Base-by-base conservation (phyloP, 441 rosid genomes). In the Bocquillonia castaneifolia region DNA sequence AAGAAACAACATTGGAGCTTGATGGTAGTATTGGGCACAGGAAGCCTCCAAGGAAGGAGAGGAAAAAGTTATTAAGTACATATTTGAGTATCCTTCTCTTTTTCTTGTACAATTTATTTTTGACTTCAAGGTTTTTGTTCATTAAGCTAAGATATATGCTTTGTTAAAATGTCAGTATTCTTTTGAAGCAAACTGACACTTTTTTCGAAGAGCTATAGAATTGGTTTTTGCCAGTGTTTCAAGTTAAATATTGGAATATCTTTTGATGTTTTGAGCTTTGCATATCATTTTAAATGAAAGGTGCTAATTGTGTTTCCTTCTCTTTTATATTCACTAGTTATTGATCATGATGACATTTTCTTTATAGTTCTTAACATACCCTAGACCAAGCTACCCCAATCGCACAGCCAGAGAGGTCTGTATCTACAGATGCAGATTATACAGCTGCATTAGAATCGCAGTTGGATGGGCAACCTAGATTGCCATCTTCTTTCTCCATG, bases 11-110 rank as follows among this genome's bases (percentile, higher is more conserved):
- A 32, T 63, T 64, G 69, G 83, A 77, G 72, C 75, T 20, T 68
- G 71, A 74, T 69, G 78, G 79, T 63, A 66, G 74, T 62, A 53
- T 61, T 31, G 77, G 78, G 68, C 78, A 59, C 50, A 76, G 78
- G 75, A 85, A 80, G 71, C 87, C 85, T 77, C 84, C 79, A 25
- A 82, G 80, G 80, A 85, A 82, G 81, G 86, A 81, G 67, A 83
- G 77, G 80, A 87, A 79, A 76, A 85, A 79, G 79, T 70, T 68
- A 63, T 54, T 75, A 55, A 76, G 66, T 67, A 69, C 83, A 67
- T 65, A 64, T 72, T 63, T 73, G 50, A 79, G 88, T 88, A 85
- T 84, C 86, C 86, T 75, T 44, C 40, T 59, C n/a, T 63, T 15
- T 0, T 22, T 13, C 32, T 44, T 14, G 18, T 47, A 18, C 17